Evolutionary conservation across 2,329 filamentous ascomycete genomes (phyloP).

Genomic region (Sporothrix mexicana): DNA sequence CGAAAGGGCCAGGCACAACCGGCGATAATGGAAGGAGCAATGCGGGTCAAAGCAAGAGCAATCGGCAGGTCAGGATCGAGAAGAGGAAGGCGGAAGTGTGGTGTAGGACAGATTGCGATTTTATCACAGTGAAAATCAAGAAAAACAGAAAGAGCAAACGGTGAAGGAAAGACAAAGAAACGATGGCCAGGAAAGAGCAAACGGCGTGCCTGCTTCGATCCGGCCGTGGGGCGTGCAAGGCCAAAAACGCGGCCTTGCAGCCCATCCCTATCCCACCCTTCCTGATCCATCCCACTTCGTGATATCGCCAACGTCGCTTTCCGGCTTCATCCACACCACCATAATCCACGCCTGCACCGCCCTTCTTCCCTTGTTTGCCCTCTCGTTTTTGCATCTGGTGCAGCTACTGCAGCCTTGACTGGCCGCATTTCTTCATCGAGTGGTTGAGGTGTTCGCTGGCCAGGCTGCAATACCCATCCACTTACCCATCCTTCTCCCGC

Average conservation of each 20-base stretch:
- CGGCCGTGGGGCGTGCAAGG: background rate
- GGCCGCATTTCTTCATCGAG: constrained; percentile 6
- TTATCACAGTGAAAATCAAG: too few species aligned
- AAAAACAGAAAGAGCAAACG: constrained; percentile 9
- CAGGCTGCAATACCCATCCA: constrained; percentile 3
- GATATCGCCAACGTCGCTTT: constrained; percentile 27
- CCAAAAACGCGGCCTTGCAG: constrained; percentile 14
- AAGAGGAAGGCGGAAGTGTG: constrained; percentile 23
- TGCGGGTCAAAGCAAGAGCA: background rate
- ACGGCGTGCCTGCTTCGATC: background rate
- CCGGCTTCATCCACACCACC: constrained; percentile 23
- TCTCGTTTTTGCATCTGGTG: background rate
- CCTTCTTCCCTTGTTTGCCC: constrained; percentile 1
- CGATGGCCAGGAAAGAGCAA: background rate
- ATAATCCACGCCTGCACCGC: background rate
- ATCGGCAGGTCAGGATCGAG: background rate
- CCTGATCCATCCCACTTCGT: constrained; percentile 30
- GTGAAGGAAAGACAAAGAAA: background rate
- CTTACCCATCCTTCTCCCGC: constrained; percentile 1
- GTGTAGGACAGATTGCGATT: background rate
- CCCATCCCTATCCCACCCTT: constrained; percentile 7
- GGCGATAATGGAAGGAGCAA: constrained; percentile 20
- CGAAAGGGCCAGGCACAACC: constrained; percentile 9
- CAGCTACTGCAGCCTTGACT: background rate
- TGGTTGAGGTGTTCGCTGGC: background rate